Evolutionary conservation across 2,329 filamentous ascomycete species (phyloP).

Genomic region (Niveomyces coronatus): DNA sequence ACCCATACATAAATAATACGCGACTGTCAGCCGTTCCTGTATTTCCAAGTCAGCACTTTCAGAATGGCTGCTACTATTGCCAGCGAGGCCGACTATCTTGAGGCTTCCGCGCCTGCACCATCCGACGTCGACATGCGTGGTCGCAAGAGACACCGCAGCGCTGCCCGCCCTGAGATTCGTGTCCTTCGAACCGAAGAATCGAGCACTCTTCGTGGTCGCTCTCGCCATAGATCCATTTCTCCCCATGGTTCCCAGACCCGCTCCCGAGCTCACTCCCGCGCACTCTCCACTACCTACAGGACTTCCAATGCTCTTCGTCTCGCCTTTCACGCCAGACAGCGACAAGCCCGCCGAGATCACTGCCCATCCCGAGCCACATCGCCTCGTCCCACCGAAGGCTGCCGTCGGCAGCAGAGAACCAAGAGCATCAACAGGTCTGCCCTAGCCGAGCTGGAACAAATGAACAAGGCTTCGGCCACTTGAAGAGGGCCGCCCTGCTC

Average conservation of each 20-base stretch:
- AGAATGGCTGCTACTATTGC: constrained; percentile 3
- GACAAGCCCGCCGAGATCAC: constrained; percentile 33
- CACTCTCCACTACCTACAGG: constrained; percentile 22
- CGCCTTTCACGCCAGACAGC: constrained; percentile 27
- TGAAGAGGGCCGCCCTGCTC: neutral
- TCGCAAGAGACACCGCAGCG: constrained; percentile 30
- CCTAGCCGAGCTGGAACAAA: constrained; percentile 17
- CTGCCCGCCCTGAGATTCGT: constrained; percentile 22
- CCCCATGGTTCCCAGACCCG: constrained; percentile 19
- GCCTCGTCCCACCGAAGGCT: constrained; percentile 20
- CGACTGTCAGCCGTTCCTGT: too few relatives aligned
- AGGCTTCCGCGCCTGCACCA: neutral
- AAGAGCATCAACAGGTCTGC: constrained; percentile 28
- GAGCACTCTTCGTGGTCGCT: constrained; percentile 32
- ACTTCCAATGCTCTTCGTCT: constrained; percentile 32
- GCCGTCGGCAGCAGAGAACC: constrained; percentile 27
- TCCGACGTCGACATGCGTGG: constrained; percentile 19
- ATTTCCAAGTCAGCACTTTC: too few relatives aligned
- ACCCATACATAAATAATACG: too few relatives aligned
- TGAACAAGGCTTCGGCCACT: neutral
- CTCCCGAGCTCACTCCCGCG: constrained; percentile 23
- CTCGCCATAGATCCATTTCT: constrained; percentile 29
- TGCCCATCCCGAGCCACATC: constrained; percentile 30
- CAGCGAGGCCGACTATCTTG: constrained; percentile 6
- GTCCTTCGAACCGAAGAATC: constrained; percentile 28